Evolutionary conservation across 306 rosid species (phyloP).

Genomic region (Prunus mira): DNA sequence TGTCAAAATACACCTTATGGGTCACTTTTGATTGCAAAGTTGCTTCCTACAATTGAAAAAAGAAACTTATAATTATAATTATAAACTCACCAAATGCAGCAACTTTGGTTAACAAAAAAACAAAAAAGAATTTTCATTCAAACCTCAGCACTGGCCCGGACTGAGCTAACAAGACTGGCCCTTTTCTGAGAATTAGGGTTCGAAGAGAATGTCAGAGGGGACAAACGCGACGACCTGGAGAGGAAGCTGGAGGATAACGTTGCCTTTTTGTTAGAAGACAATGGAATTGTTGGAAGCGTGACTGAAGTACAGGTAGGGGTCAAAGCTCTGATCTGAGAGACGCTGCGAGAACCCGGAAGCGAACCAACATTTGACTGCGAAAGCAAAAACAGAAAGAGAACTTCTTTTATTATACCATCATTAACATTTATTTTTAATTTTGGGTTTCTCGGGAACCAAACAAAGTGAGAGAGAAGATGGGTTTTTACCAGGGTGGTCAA

Average conservation of each 20-base stretch:
- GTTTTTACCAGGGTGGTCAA: constrained; percentile 39
- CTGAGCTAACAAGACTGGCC: constrained; percentile 16
- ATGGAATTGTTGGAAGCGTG: constrained; percentile 15
- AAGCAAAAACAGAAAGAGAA: neutral
- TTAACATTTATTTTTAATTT: neutral
- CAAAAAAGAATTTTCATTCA: neutral
- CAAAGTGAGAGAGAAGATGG: neutral
- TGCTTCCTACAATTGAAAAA: constrained; percentile 30
- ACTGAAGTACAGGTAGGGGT: constrained; percentile 18
- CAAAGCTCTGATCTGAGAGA: constrained; percentile 21
- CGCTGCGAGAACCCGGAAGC: constrained; percentile 21
- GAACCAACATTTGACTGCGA: constrained; percentile 45
- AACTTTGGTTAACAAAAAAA: neutral
- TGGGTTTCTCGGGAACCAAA: neutral
- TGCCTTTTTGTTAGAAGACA: constrained; percentile 18
- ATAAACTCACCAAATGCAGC: neutral
- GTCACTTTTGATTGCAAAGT: constrained; percentile 79
- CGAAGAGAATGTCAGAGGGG: constrained; percentile 22
- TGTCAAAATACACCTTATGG: constrained; percentile 75
- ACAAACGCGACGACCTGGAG: constrained; percentile 27
- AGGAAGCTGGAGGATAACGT: constrained; percentile 27
- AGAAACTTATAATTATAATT: neutral
- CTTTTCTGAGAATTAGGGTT: constrained; percentile 28
- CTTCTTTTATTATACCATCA: neutral
- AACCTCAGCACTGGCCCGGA: constrained; percentile 60